Percentiles rank a stretch among this genome's conserved stretches.
phyloP scores from a whole-genome alignment of 768 basidiomycete genomes.

The Pisolithus tinctorius region DNA sequence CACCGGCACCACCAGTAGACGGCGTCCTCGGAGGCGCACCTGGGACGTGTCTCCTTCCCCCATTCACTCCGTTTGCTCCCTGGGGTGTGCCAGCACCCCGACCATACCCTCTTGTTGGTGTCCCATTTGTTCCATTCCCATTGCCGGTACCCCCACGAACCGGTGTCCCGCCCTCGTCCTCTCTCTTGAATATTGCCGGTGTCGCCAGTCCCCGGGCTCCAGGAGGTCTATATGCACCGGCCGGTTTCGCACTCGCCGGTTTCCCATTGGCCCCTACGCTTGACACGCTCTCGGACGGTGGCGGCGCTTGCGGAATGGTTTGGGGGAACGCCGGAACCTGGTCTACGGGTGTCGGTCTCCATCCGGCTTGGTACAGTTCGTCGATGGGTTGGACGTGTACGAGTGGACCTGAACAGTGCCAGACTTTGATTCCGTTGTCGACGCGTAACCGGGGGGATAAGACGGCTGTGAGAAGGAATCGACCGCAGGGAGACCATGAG shows the following conservation, averaged over 20 bases:
- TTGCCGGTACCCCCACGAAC: slow-evolving; percentile 38
- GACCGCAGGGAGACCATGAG: slow-evolving; percentile 93
- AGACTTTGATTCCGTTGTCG: slow-evolving; percentile 95
- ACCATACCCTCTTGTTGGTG: slow-evolving; percentile 55
- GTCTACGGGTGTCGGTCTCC: slow-evolving; percentile 72
- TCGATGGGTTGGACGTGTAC: slow-evolving; percentile 76
- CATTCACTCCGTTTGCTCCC: slow-evolving; percentile 8
- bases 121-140: slow-evolving; percentile 37
- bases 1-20: slow-evolving; percentile 31
- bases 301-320: slow-evolving; percentile 60
- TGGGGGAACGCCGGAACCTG: slow-evolving; percentile 61
- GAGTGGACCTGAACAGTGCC: slow-evolving; percentile 87
- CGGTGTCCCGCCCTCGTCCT: slow-evolving; percentile 78
- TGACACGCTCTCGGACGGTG: slow-evolving; percentile 52
- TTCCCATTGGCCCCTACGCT: slow-evolving; percentile 45
- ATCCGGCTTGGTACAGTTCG: slow-evolving; percentile 84
- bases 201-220: slow-evolving; percentile 88
- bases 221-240: slow-evolving; percentile 90
- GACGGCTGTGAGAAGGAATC: slow-evolving; percentile 89
- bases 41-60: slow-evolving; percentile 58
- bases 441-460: slow-evolving; percentile 93
- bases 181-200: slow-evolving; percentile 83
- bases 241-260: slow-evolving; percentile 53
- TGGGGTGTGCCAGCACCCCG: slow-evolving; percentile 36
- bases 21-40: slow-evolving; percentile 56